These are phyloP conservation scores for Glebionis coronaria DNA, from an alignment of 129 eudicot genomes.

Conservation along the genomic window DNA sequence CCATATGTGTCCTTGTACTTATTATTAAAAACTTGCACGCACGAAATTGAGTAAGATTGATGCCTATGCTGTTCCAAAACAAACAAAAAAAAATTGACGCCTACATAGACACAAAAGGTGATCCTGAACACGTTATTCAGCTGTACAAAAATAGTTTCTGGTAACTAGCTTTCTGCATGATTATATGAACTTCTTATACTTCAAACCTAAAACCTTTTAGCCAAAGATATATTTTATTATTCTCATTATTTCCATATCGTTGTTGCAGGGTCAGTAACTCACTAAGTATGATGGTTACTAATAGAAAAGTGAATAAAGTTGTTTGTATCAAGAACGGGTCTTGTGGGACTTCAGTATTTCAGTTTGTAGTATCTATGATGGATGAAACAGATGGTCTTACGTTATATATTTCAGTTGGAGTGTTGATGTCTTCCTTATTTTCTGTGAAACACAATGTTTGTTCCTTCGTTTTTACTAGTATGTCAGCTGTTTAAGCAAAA, in stretches of 20 bases:
- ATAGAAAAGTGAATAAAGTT: conserved; percentile 15
- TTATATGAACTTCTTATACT: background rate
- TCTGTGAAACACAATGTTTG: background rate
- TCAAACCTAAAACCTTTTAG: background rate
- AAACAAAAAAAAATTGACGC: conserved; percentile 74
- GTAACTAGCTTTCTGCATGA: conserved; percentile 28
- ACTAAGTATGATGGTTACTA: conserved; percentile 9
- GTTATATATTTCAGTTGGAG: background rate
- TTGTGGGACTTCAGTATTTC: background rate
- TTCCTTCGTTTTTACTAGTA: too few relatives aligned
- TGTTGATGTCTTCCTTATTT: background rate
- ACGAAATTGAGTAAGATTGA: too few relatives aligned
- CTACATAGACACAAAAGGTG: conserved; percentile 59
- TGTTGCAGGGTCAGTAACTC: conserved; percentile 31
- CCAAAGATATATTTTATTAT: background rate
- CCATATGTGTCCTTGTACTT: background rate
- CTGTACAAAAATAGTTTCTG: conserved; percentile 46
- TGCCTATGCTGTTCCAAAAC: too few relatives aligned
- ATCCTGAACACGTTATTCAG: conserved; percentile 31
- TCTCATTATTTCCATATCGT: conserved; percentile 3
- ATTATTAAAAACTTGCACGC: conserved; percentile 14
- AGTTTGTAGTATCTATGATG: conserved; percentile 14
- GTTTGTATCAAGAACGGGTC: conserved; percentile 11
- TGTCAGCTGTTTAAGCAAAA: too few relatives aligned
- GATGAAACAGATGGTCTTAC: conserved; percentile 2